These are phyloP conservation scores for Penicillium soppii DNA, from an alignment of 495 filamentous ascomycete species.

Conservation along the genomic window DNA sequence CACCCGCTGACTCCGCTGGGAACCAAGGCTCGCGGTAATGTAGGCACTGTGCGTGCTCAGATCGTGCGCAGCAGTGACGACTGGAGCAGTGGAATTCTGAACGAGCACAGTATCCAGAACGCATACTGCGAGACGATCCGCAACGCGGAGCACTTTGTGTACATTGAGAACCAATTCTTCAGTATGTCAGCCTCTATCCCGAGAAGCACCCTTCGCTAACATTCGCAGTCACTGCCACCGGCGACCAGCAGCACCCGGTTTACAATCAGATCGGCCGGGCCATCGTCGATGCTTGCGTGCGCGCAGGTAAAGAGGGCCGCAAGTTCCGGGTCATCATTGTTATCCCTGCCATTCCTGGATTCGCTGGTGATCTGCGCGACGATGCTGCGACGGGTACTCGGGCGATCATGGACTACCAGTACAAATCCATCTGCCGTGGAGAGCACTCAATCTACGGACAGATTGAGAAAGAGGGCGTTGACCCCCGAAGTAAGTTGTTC, in stretches of 20 bases:
- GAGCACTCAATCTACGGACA: slow-evolving; percentile 86
- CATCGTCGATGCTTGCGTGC: slow-evolving; percentile 86
- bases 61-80: slow-evolving; percentile 83
- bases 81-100: slow-evolving; percentile 93
- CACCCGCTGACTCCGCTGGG: slow-evolving; percentile 71
- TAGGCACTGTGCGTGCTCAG: slow-evolving; percentile 78
- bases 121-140: slow-evolving; percentile 84
- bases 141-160: slow-evolving; percentile 85
- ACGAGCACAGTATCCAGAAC: slow-evolving; percentile 88
- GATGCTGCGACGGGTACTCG: slow-evolving; percentile 81
- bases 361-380: slow-evolving; percentile 84
- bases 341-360: slow-evolving; percentile 89
- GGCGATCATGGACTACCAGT: slow-evolving; percentile 99
- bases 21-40: slow-evolving; percentile 50
- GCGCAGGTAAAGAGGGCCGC: slow-evolving; percentile 76
- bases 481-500: slow-evolving; percentile 53
- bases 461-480: slow-evolving; percentile 72
- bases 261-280: slow-evolving; percentile 83
- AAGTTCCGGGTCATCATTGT: slow-evolving; percentile 91
- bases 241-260: slow-evolving; percentile 78
- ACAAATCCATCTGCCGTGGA: slow-evolving; percentile 89
- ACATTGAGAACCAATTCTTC: slow-evolving; percentile 99
- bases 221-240: slow-evolving; percentile 76
- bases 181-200: slow-evolving; percentile 37
- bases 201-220: slow-evolving; percentile 14